These are phyloP conservation scores for Yamadazyma kanchanaburiensis DNA, from an alignment of 1,139 yeast genomes.

Conservation along the genomic window DNA sequence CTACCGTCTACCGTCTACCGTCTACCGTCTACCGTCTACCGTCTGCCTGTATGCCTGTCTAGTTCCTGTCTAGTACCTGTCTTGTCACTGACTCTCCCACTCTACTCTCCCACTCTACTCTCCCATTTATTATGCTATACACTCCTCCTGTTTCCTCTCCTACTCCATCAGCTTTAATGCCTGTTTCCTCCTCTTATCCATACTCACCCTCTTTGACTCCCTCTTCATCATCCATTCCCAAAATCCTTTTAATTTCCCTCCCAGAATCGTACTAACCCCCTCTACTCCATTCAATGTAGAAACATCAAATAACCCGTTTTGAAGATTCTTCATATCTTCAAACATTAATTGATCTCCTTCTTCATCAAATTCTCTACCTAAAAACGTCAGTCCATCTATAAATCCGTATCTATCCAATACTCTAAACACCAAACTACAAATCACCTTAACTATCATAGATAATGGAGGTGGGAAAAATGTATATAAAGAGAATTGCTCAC, in stretches of 20 bases:
- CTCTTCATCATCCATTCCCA: constrained; percentile 19
- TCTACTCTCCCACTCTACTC: too few species aligned
- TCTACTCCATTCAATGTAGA: constrained; percentile 42
- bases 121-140: too few species aligned
- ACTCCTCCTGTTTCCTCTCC: too few species aligned
- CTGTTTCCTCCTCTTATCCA: constrained; percentile 41
- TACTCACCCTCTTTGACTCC: too few species aligned
- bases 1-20: too few species aligned
- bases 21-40: too few species aligned
- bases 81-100: too few species aligned
- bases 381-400: constrained; percentile 26
- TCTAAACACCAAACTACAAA: constrained; percentile 18
- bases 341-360: constrained; percentile 18
- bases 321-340: constrained; percentile 29
- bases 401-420: constrained; percentile 20
- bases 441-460: constrained; percentile 22
- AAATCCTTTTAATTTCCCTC: constrained; percentile 17
- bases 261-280: constrained; percentile 24
- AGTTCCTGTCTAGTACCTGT: too few species aligned
- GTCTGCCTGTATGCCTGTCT: too few species aligned
- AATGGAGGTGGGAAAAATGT: constrained; percentile 46
- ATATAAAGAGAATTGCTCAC: constrained; percentile 38
- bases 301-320: constrained; percentile 36
- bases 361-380: constrained; percentile 21
- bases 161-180: constrained; percentile 42